Percentiles rank a stretch among this genome's conserved stretches.
These are phyloP conservation scores for Pisolithus microcarpus DNA, from an alignment of 768 basidiomycete species.

Conservation along the genomic window DNA sequence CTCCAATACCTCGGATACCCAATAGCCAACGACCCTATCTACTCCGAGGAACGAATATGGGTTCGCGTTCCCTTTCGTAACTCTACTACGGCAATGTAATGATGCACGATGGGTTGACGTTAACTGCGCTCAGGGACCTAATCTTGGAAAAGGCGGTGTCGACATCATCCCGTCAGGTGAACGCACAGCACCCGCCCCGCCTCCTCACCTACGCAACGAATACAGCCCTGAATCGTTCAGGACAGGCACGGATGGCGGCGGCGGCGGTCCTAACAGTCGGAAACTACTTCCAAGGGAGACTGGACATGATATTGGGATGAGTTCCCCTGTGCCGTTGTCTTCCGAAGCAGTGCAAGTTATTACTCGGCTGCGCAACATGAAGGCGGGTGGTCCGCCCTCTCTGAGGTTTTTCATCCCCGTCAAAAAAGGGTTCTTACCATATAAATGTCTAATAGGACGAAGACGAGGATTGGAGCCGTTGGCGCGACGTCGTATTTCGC, in stretches of 20 bases:
- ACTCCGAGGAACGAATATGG: slow-evolving; percentile 76
- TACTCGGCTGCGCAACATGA: slow-evolving; percentile 72
- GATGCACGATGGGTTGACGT: neutral
- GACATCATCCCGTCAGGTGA: slow-evolving; percentile 64
- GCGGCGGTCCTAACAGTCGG: neutral
- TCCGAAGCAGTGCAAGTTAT: slow-evolving; percentile 74
- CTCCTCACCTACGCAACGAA: slow-evolving; percentile 26
- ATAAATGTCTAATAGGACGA: slow-evolving; percentile 49
- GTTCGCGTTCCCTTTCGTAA: slow-evolving; percentile 29
- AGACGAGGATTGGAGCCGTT: slow-evolving; percentile 82
- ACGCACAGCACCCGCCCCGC: slow-evolving; percentile 55
- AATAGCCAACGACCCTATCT: slow-evolving; percentile 93
- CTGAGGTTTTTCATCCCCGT: neutral
- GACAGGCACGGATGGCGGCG: neutral
- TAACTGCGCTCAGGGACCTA: slow-evolving; percentile 45
- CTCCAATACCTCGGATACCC: slow-evolving; percentile 91
- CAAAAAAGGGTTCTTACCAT: neutral
- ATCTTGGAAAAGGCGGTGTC: slow-evolving; percentile 73
- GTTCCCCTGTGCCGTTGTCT: slow-evolving; percentile 75
- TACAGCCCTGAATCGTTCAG: slow-evolving; percentile 44
- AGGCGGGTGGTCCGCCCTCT: slow-evolving; percentile 39
- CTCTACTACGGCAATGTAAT: neutral
- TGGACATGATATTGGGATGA: slow-evolving; percentile 82
- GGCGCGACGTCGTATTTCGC: slow-evolving; percentile 79
- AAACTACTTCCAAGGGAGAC: slow-evolving; percentile 76